A percentile compares a stretch with the other conserved stretches of the same genome.
These are phyloP conservation scores for Phaeoacremonium minimum DNA, from an alignment of 2,329 filamentous ascomycete genomes.

Conservation along the genomic window DNA sequence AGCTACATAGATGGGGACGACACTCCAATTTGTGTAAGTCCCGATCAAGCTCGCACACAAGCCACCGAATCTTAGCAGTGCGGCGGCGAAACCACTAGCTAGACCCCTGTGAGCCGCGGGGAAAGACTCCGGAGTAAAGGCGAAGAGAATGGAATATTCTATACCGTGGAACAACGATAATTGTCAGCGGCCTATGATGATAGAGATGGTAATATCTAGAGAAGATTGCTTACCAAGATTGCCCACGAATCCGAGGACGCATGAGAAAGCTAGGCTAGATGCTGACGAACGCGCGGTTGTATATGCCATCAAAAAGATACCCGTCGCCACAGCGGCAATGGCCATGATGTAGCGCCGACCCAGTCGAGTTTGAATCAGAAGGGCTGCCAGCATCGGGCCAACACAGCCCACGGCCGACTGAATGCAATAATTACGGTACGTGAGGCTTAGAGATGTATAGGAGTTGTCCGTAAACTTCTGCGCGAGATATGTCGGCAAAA, in stretches of 20 bases:
- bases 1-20: slow-evolving; percentile 36
- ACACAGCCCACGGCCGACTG: slow-evolving; percentile 29
- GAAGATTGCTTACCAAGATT: slow-evolving; percentile 26
- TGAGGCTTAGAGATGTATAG: slow-evolving; percentile 18
- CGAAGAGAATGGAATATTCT: slow-evolving; percentile 31
- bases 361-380: slow-evolving; percentile 31
- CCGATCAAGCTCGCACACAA: slow-evolving; percentile 34
- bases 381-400: slow-evolving; percentile 32
- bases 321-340: slow-evolving; percentile 33
- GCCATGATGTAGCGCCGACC: slow-evolving; percentile 38
- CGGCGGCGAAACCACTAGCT: slow-evolving; percentile 39
- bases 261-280: slow-evolving; percentile 29
- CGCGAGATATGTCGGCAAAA: slow-evolving; percentile 37
- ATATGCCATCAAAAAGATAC: slow-evolving; percentile 39
- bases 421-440: slow-evolving; percentile 27
- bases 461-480: slow-evolving; percentile 23
- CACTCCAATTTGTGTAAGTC: slow-evolving; percentile 32
- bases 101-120: slow-evolving; percentile 49
- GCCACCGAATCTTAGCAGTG: slow-evolving; percentile 28
- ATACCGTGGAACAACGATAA: too few species aligned
- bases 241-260: slow-evolving; percentile 36
- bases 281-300: slow-evolving; percentile 31
- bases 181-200: too few species aligned
- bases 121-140: slow-evolving; percentile 52
- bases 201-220: too few species aligned